phyloP scores from a whole-genome alignment of 352 stramenopile genomes.

The Pythium dissimile region DNA sequence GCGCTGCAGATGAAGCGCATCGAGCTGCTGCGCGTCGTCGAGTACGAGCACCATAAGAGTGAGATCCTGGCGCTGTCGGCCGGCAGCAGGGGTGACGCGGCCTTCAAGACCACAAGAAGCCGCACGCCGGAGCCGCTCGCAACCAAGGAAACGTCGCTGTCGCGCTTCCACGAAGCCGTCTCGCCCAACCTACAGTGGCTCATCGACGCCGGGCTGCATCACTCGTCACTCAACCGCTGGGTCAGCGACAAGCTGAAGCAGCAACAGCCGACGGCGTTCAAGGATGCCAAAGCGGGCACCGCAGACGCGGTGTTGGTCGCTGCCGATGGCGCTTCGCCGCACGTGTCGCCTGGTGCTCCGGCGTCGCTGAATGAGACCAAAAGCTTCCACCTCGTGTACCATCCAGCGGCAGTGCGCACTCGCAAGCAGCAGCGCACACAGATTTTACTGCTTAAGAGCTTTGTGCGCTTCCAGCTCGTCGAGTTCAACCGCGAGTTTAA shows the following conservation, averaged over 20 bases:
- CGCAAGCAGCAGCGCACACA: constrained; percentile 82
- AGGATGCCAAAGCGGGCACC: background rate
- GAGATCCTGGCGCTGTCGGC: constrained; percentile 22
- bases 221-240: constrained; percentile 38
- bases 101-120: background rate
- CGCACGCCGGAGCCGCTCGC: constrained; percentile 1
- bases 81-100: background rate
- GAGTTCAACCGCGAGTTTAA: constrained; percentile 89
- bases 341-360: background rate
- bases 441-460: constrained; percentile 75
- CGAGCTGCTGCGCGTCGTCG: constrained; percentile 56
- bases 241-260: constrained; percentile 27
- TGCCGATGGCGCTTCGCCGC: background rate
- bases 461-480: constrained; percentile 60
- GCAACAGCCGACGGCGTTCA: background rate
- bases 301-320: background rate
- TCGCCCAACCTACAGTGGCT: constrained; percentile 55
- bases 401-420: constrained; percentile 77
- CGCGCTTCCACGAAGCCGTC: constrained; percentile 52
- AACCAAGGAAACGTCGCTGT: constrained; percentile 15
- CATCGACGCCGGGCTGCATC: constrained; percentile 40
- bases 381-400: constrained; percentile 82
- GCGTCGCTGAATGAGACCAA: constrained; percentile 34
- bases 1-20: constrained; percentile 46
- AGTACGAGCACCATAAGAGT: constrained; percentile 60